Percentiles rank a stretch among this genome's conserved stretches.
Conservation (phyloP, 2,329 filamentous ascomycete species). For the Hysterium pulicare region DNA sequence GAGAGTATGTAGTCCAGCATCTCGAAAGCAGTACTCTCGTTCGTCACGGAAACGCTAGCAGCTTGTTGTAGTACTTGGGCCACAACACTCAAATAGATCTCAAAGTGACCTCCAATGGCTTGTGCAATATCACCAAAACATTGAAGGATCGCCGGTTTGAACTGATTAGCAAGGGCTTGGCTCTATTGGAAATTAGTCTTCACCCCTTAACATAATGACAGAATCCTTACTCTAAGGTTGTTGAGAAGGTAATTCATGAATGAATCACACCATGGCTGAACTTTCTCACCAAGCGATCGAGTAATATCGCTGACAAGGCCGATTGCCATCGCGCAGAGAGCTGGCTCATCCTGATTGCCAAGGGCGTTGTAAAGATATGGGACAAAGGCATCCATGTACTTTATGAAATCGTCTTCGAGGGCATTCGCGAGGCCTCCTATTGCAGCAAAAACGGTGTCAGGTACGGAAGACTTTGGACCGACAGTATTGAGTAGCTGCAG, state of each 20-base stretch:
- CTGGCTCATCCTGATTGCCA: slow-evolving; percentile 91
- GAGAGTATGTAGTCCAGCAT: slow-evolving; percentile 97
- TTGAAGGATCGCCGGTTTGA: slow-evolving; percentile 96
- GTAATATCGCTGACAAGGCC: slow-evolving; percentile 96
- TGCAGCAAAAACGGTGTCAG: slow-evolving; percentile 87
- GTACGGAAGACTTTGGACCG: slow-evolving; percentile 84
- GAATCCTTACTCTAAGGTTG: slow-evolving; percentile 74
- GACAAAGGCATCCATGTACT: slow-evolving; percentile 95
- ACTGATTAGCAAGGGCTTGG: slow-evolving; percentile 84
- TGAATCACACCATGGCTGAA: slow-evolving; percentile 90
- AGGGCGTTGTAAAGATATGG: slow-evolving; percentile 93
- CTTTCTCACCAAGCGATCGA: slow-evolving; percentile 81
- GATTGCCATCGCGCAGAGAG: slow-evolving; percentile 94
- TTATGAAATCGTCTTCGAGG: slow-evolving; percentile 86
- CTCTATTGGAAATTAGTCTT: slow-evolving; percentile 55
- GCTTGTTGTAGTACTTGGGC: slow-evolving; percentile 93
- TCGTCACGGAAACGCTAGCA: slow-evolving; percentile 71
- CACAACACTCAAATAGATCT: slow-evolving; percentile 88
- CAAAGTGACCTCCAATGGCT: slow-evolving; percentile 86
- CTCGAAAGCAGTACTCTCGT: slow-evolving; percentile 82
- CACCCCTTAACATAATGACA: background rate
- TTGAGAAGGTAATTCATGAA: slow-evolving; percentile 98
- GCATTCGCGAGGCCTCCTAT: slow-evolving; percentile 90
- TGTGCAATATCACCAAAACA: slow-evolving; percentile 97
- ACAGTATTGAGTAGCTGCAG: slow-evolving; percentile 76